Evolutionary conservation across 2,329 filamentous ascomycete genomes (phyloP), one percentile per base, ranked within the genome.

Genomic region (Ophiocordyceps robertsii): DNA sequence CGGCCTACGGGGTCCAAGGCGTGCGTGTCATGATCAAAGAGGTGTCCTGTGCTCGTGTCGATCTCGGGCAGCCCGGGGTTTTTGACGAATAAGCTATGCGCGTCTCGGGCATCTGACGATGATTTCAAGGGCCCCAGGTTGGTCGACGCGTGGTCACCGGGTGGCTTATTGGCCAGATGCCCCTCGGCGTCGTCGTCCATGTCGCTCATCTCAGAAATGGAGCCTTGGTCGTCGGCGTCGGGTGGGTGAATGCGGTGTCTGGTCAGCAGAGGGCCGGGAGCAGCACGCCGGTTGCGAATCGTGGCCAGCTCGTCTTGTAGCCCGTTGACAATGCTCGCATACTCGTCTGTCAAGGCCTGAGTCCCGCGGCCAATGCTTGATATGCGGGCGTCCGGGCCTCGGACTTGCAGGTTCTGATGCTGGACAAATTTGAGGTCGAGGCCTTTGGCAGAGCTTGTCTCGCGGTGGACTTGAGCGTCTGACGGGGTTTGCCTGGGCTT

Each of bases 351-450:
- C 14, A 67, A 49, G 6, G 51, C 38, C 6, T 46, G 45, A 3
- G 51, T 48, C 12, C 49, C 49, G 14, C 39, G 41, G 9, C 47
- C 45, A 3, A 53, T 38, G 42, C 41, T 35, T 57, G 64, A 29
- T 47, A 53, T 2, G 54, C 53, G 41, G 53, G 31, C 17, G 1
- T 36, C 62, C 12, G 50, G 48, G 3, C 54, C 53, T n/a, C 66
- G 61, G 1, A 70, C 51, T 4, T 67, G 66, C 1, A 80, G 56
- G 21, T 53, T 56, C 17, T 70, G 65, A 45, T 82, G 77, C 0
- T 59, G 63, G 1, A 60, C 66, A 47, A 82, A 80, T 1, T 66
- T 66, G 13, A 82, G 62, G 41, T 74, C 68, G 35, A 75, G 66
- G 6, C 69, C 68, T 19, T 56, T 67, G n/a, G 54, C 56, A 11